Base-by-base conservation (phyloP, 192 early-diverging fungal genomes). In the Jimgerdemannia lactiflua region DNA sequence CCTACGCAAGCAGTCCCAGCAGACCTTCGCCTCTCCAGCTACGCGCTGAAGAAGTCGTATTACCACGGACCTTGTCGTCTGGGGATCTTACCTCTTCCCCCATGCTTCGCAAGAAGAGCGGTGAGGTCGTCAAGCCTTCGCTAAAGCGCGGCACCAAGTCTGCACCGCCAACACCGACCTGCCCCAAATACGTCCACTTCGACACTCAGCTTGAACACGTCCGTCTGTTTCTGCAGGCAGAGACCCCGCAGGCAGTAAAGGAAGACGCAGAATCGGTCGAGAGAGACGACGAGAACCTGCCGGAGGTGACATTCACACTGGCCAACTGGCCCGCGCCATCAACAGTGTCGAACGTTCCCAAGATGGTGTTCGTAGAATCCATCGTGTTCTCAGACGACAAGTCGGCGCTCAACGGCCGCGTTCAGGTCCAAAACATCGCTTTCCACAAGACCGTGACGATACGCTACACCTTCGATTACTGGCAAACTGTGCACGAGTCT, bases 351-450 rank as follows among this genome's bases (percentile, higher is more conserved):
- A 41, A 68, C 19, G 19, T 19, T 68, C 2, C 70, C 9, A 76
- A 76, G 4, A 78, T 59, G 19, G 70, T 77, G 42, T 74, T 82
- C 59, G 74, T 79, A 54, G 71, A 76, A 64, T 64, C 70, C 49
- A 40, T 39, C 78, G 17, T 42, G 67, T 71, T 85, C 8, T 84
- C 82, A 4, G 78, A 86, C 73, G 85, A 85, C 77, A 86, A 89
- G 71, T 73, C 86, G 2, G 71, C 81, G 29, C 78, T 95, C 17
- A 75, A 84, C 43, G 94, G 93, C 74, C 88, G 84, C 8, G 78
- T 96, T 59, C 83, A 92, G 70, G 94, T 96, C 6, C 89, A 91
- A 69, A 98, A 98, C 82, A 75, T 97, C 19, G 94, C 92, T 3
- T 98, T 92, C 79, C 85, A 94, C 66, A 98, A 98, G 81, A 39